These are phyloP conservation scores for Tribonema minus DNA, from an alignment of 108 stramenopile genomes.

Conservation along the genomic window DNA sequence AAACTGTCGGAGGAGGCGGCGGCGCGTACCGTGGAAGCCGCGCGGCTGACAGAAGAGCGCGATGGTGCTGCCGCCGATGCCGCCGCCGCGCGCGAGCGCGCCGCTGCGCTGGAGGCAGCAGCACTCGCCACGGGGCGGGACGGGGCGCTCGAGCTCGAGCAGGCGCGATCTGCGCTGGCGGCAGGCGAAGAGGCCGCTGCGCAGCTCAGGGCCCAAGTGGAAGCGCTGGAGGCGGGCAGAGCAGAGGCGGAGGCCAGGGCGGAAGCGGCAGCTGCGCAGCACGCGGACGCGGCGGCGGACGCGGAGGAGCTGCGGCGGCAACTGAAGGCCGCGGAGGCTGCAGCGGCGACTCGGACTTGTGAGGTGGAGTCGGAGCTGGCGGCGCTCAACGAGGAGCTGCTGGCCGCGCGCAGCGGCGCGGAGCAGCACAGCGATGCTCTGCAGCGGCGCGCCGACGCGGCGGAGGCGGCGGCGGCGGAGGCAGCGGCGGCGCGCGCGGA, in stretches of 20 bases:
- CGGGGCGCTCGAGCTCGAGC: too few relatives aligned
- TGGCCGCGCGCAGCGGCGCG: background rate
- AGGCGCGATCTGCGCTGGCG: too few relatives aligned
- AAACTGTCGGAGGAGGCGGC: conserved; percentile 1
- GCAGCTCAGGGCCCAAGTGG: too few relatives aligned
- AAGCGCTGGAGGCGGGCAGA: too few relatives aligned
- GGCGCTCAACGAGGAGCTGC: background rate
- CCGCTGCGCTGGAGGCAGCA: too few relatives aligned
- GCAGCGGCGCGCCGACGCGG: background rate
- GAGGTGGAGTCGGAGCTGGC: background rate
- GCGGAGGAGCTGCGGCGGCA: conserved; percentile 10
- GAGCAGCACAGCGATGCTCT: background rate
- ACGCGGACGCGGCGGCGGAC: conserved; percentile 2
- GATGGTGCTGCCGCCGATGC: too few relatives aligned
- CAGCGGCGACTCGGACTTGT: background rate
- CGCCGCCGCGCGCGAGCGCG: too few relatives aligned
- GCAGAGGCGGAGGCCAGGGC: conserved; percentile 1
- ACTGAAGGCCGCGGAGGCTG: conserved; percentile 1
- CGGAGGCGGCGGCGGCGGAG: background rate
- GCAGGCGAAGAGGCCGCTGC: too few relatives aligned
- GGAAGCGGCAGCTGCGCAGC: conserved; percentile 6
- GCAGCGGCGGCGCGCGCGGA: background rate
- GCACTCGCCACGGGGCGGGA: too few relatives aligned
- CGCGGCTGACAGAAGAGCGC: too few relatives aligned
- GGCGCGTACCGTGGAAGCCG: background rate